Evolutionary conservation across 768 basidiomycete species (phyloP).

Genomic region (Lentinula boryana): DNA sequence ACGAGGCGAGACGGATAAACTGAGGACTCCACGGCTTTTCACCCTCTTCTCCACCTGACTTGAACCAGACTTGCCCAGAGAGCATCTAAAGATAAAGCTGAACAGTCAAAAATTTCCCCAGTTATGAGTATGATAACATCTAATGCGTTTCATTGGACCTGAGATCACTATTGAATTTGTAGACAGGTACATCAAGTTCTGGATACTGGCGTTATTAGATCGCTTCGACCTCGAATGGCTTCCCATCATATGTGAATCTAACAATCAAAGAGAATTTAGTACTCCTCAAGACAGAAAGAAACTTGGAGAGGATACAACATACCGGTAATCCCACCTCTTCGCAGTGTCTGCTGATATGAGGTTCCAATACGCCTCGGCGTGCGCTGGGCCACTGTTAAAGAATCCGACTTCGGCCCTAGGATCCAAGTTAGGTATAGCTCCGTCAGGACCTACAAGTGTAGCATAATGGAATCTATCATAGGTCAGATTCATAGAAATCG

Average conservation of each 20-base stretch:
- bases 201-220: no score
- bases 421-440: conserved; percentile 7
- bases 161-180: no score
- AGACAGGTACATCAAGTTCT: no score
- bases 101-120: no score
- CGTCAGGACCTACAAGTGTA: conserved; percentile 17
- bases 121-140: no score
- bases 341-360: conserved; percentile 10
- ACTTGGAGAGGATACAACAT: neutral
- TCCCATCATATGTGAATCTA: neutral
- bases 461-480: conserved; percentile 22
- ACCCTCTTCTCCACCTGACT: no score
- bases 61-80: no score
- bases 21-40: no score
- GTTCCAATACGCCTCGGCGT: conserved; percentile 21
- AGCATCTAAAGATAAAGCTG: no score
- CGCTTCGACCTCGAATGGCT: neutral
- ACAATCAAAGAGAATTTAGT: neutral
- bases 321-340: conserved; percentile 5
- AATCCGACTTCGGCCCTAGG: neutral
- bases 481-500: neutral
- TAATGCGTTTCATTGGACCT: no score
- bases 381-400: conserved; percentile 19
- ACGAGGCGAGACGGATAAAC: no score
- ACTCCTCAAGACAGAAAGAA: no score